Conservation (phyloP, 2,329 filamentous ascomycete species). For the Xylariomycetidae sp. region DNA sequence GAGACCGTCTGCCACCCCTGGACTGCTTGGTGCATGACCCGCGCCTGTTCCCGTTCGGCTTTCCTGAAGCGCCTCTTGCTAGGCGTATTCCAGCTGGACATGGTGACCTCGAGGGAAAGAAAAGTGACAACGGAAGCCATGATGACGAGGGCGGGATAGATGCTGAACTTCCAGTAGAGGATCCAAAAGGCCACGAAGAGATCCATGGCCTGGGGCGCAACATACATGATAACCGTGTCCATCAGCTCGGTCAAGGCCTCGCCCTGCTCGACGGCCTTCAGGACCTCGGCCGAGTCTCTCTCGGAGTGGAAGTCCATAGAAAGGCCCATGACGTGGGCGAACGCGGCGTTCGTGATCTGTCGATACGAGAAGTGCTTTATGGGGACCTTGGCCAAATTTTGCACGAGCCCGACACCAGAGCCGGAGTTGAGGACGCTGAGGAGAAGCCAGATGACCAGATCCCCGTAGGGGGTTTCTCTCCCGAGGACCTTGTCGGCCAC, state of each 20-base stretch:
- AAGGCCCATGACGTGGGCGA: slow-evolving; percentile 63
- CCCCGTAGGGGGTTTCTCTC: slow-evolving; percentile 8
- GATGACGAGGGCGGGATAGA: slow-evolving; percentile 29
- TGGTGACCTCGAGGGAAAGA: slow-evolving; percentile 21
- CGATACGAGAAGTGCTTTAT: slow-evolving; percentile 55
- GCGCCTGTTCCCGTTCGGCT: slow-evolving; percentile 43
- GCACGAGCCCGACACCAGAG: slow-evolving; percentile 1
- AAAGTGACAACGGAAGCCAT: slow-evolving; percentile 14
- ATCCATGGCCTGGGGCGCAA: slow-evolving; percentile 60
- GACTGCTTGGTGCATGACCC: slow-evolving; percentile 53
- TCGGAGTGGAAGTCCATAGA: slow-evolving; percentile 67
- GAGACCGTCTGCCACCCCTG: slow-evolving; percentile 56
- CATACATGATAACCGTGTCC: slow-evolving; percentile 54
- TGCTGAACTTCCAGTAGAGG: slow-evolving; percentile 1
- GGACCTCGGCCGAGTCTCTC: slow-evolving; percentile 60
- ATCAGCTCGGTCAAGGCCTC: slow-evolving; percentile 55
- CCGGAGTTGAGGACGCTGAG: slow-evolving; percentile 1
- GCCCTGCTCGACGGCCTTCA: slow-evolving; percentile 61
- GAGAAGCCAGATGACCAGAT: slow-evolving; percentile 4
- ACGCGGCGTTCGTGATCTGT: slow-evolving; percentile 55
- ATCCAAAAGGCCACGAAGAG: slow-evolving; percentile 51
- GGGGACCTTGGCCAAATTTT: slow-evolving; percentile 29
- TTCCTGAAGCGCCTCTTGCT: slow-evolving; percentile 33
- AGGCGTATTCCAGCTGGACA: slow-evolving; percentile 33
- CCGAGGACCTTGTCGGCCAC: slow-evolving; percentile 25